Conservation (phyloP, 208 protist species). For the Leishmania tarentolae region DNA sequence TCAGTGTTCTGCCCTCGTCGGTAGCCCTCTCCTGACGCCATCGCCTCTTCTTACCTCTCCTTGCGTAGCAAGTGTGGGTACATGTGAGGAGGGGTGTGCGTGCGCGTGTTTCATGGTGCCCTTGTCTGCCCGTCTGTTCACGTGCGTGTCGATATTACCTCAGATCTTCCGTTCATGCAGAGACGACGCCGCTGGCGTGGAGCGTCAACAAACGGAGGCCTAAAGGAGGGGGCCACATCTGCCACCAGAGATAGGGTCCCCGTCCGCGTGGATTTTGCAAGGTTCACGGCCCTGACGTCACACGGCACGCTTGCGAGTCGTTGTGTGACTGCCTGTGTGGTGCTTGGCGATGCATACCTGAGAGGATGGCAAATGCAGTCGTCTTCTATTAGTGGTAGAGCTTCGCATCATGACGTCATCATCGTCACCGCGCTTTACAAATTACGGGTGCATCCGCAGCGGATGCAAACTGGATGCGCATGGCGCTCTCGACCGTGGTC, state of each 20-base stretch:
- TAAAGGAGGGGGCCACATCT: not conserved
- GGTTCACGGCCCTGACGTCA: not conserved
- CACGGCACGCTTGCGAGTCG: not conserved
- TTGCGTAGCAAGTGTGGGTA: not conserved
- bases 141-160: not conserved
- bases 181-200: not conserved
- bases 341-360: not conserved
- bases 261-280: not conserved
- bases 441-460: not conserved
- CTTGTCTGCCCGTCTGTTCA: not conserved
- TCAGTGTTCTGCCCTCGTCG: not conserved
- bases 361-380: not conserved
- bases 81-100: not conserved
- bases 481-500: not conserved
- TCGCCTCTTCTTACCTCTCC: not conserved
- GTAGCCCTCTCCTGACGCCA: not conserved
- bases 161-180: not conserved
- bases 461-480: not conserved
- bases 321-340: not conserved
- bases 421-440: not conserved
- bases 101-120: not conserved
- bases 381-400: not conserved
- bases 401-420: not conserved
- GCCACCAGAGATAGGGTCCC: not conserved
- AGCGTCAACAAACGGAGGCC: no score